phyloP scores from a whole-genome alignment of 179 eudicot species.

The Drosera spatulata region DNA sequence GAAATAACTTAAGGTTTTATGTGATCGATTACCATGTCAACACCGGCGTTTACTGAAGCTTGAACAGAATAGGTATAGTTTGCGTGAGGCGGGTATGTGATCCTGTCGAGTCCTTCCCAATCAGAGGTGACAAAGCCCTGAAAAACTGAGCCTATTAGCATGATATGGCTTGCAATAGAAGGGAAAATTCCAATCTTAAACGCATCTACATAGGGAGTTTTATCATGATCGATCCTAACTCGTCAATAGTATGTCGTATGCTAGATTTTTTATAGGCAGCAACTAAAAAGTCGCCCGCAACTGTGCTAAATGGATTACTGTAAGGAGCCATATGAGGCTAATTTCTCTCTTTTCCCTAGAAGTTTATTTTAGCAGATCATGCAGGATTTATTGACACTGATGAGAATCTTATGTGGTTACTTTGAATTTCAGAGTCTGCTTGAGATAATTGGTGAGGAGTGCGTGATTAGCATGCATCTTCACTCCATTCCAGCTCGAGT shows the following conservation, averaged over 20 bases:
- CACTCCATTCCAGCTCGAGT: slow-evolving; percentile 41
- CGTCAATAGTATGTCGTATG: no score
- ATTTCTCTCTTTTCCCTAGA: no score
- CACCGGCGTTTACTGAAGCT: slow-evolving; percentile 37
- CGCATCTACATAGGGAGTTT: no score
- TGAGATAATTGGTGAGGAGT: slow-evolving; percentile 34
- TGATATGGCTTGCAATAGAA: no score
- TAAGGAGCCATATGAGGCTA: no score
- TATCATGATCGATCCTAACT: no score
- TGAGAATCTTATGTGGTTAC: slow-evolving; percentile 6
- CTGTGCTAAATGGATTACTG: no score
- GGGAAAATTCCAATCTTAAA: no score
- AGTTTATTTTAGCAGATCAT: background rate
- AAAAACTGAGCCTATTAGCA: background rate
- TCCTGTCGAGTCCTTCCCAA: slow-evolving; percentile 48
- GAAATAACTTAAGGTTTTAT: no score
- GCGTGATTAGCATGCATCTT: slow-evolving; percentile 44
- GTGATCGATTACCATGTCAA: slow-evolving; percentile 28
- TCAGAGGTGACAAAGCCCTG: slow-evolving; percentile 59
- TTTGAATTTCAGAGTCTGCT: slow-evolving; percentile 31
- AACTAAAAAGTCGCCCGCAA: no score
- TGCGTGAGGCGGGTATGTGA: slow-evolving; percentile 41
- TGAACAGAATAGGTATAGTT: slow-evolving; percentile 46
- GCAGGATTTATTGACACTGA: background rate
- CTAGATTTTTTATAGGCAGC: no score